Base-by-base conservation (phyloP, 306 rosid species). In the Cucurbita maxima region DNA sequence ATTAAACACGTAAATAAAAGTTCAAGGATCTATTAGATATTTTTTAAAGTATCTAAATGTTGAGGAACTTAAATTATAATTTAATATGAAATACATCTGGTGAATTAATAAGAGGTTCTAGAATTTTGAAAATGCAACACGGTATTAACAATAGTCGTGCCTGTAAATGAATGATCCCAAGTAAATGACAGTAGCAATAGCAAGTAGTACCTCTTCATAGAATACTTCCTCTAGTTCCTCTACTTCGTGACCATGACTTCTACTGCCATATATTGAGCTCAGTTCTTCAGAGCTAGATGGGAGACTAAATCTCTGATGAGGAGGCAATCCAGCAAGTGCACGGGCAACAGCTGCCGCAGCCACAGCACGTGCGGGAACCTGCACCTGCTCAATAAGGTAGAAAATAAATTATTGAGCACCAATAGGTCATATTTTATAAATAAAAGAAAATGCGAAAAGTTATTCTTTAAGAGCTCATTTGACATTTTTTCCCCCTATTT, bases 341-440 rank as follows among this genome's bases (percentile, higher is more conserved):
- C 96, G 97, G 25, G 99, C 99, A 54, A 91, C 97, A 41, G 89
- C 99, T 57, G 97, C 99, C 7, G 99, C 97, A 22, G 99, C 96
- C 19, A 90, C 96, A 67, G 92, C 99, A 72, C 92, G 91, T 19
- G 97, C 89, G 1, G 97, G 97, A 85, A 95, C 99, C 99, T 95
- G 88, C 51, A 95, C 99, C 99, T 95, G 88, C 51, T 81, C 76
- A 67, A 74, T 61, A 63, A 72, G 51, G 77, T 72, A 76, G 43
- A 76, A 77, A 84, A 81, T 75, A 77, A 78, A 67, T 45, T 68
- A 58, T 75, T 50, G 59, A 34, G 19, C 56, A 59, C 41, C 74
- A 70, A 51, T 16, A 15, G 4, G n/a, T 22, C 19, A 11, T 45
- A 20, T 43, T 20, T 22, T 25, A 8, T 56, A 6, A 30, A 47